Percentiles rank a stretch among this genome's conserved stretches.
phyloP scores from a whole-genome alignment of 2,329 filamentous ascomycete species.

The Ophiosphaerella herpotricha region DNA sequence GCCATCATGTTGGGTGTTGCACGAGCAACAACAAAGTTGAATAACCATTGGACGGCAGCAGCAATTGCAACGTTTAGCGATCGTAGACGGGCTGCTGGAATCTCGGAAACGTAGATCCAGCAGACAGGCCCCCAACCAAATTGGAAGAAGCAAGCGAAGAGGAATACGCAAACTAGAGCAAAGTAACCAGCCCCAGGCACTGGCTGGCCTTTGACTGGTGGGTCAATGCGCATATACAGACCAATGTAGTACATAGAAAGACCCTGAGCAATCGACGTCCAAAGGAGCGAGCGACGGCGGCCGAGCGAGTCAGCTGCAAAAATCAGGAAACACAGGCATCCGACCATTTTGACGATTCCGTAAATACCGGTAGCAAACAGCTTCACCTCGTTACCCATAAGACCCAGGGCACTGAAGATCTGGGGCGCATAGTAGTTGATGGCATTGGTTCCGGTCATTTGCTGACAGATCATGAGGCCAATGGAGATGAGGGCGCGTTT shows the following conservation, averaged over 20 bases:
- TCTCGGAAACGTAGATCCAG: slow-evolving; percentile 75
- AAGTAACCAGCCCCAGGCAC: slow-evolving; percentile 71
- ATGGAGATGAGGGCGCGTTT: slow-evolving; percentile 69
- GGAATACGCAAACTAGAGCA: slow-evolving; percentile 71
- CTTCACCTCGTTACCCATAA: slow-evolving; percentile 60
- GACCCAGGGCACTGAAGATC: slow-evolving; percentile 69
- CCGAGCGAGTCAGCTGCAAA: slow-evolving; percentile 73
- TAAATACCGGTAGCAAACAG: slow-evolving; percentile 77
- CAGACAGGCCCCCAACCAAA: slow-evolving; percentile 69
- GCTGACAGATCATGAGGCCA: slow-evolving; percentile 69
- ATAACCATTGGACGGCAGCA: slow-evolving; percentile 72
- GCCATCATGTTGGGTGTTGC: slow-evolving; percentile 71
- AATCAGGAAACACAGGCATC: slow-evolving; percentile 67
- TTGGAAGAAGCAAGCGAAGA: slow-evolving; percentile 70
- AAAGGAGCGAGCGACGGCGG: slow-evolving; percentile 64
- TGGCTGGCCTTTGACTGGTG: slow-evolving; percentile 57
- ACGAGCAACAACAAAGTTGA: slow-evolving; percentile 73
- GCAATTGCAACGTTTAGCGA: slow-evolving; percentile 70
- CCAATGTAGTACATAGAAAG: slow-evolving; percentile 71
- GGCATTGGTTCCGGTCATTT: slow-evolving; percentile 66
- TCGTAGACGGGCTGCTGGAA: slow-evolving; percentile 68
- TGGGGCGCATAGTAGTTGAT: slow-evolving; percentile 69
- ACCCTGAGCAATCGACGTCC: slow-evolving; percentile 67
- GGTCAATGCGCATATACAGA: slow-evolving; percentile 68
- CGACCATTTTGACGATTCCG: slow-evolving; percentile 70